Base-by-base conservation (phyloP, 1,284 basidiomycete genomes). In the Ustilago trichophora region DNA sequence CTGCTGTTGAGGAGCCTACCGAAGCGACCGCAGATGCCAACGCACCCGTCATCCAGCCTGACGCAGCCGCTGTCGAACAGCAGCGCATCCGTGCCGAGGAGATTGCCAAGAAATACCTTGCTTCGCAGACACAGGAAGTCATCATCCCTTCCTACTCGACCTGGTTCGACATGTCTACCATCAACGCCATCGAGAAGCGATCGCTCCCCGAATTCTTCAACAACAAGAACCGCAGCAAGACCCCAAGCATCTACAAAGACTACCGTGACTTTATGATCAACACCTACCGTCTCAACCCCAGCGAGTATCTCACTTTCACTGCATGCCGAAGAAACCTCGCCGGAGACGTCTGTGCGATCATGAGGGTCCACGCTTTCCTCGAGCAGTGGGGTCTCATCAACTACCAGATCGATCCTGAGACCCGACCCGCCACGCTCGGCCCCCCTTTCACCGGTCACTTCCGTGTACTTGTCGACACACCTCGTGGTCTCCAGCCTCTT, bases 201-300 rank as follows among this genome's bases (percentile, higher is more conserved):
- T 91, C 93, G 3, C 85, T 99, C 22, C 96, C 95, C 34, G 95
- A 99, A 83, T 99, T 98, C 86, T 99, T 99, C 87, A 95, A 94
- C 82, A 92, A 91, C 55, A 87, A 92, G 65, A 95, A 72, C 91
- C 90, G 79, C 43, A 78, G 75, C 69, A 99, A 99, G 84, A 97
- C 94, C 0, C 95, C 95, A 0, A 87, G 91, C 25, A 92, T 98
- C 72, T 99, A 98, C 86, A 98, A 98, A 83, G 95, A 98, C 82
- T 99, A 99, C 82, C 89, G 95, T 65, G 95, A 99, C 85, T 99
- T 99, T 77, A 99, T 99, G 93, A 88, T 99, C 83, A 97, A 99
- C 84, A 95, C 95, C 3, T 98, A 98, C 83, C 87, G 95, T 36
- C 86, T 99, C 43, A 88, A 96, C 67, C 96, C 95, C 1, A 88